phyloP scores from a whole-genome alignment of 768 basidiomycete genomes.

The Boletus eberwhitei region DNA sequence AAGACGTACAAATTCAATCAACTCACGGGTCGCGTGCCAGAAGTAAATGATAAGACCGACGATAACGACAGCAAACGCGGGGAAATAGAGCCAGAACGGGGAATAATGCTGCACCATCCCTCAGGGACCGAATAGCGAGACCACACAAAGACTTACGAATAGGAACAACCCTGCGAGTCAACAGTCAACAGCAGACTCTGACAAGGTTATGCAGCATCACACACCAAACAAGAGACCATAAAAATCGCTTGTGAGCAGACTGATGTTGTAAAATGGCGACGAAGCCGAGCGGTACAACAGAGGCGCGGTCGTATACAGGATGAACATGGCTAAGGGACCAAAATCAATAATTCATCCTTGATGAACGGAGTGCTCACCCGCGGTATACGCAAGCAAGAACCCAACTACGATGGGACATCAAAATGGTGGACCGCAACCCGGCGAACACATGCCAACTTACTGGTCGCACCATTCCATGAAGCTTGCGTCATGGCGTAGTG shows the following conservation, averaged over 20 bases:
- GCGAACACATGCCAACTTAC: constrained; percentile 47
- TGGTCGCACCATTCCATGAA: constrained; percentile 69
- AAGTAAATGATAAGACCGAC: constrained; percentile 79
- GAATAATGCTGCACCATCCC: constrained; percentile 55
- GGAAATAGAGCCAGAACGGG: constrained; percentile 89
- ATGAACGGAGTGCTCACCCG: constrained; percentile 24
- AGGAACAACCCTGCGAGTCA: constrained; percentile 43
- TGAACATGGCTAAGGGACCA: constrained; percentile 62
- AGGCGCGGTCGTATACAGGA: constrained; percentile 84
- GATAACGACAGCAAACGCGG: constrained; percentile 69
- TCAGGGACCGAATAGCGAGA: background rate
- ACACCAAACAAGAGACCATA: constrained; percentile 75
- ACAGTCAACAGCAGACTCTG: constrained; percentile 6
- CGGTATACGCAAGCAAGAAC: constrained; percentile 49
- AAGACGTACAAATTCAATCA: background rate
- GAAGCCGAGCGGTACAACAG: constrained; percentile 82
- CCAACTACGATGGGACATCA: constrained; percentile 38
- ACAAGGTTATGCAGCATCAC: constrained; percentile 1
- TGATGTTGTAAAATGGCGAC: constrained; percentile 82
- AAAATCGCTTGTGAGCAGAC: constrained; percentile 84
- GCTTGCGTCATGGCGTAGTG: constrained; percentile 61
- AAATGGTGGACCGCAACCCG: background rate
- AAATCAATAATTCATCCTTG: background rate
- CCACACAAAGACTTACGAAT: constrained; percentile 38
- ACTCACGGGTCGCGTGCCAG: constrained; percentile 80